A percentile compares a stretch with the other conserved stretches of the same genome.
Evolutionary conservation across 2,329 filamentous ascomycete genomes (phyloP).

Genomic region (Emergomyces orientalis): DNA sequence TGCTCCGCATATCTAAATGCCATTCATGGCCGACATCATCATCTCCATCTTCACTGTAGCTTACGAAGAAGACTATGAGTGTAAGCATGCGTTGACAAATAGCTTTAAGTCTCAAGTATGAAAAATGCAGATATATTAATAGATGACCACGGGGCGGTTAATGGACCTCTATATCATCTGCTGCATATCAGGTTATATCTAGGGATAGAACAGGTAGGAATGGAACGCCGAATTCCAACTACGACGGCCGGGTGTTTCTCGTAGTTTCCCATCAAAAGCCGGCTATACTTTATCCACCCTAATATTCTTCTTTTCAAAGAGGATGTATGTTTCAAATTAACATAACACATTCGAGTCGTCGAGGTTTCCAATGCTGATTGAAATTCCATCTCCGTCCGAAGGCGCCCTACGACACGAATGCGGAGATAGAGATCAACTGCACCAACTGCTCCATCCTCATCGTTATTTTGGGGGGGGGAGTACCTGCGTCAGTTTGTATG

Average conservation of each 20-base stretch:
- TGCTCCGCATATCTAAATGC: neutral
- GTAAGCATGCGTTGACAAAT: neutral
- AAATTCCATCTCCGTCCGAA: neutral
- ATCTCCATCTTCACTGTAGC: neutral
- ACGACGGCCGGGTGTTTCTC: neutral
- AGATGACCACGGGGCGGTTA: neutral
- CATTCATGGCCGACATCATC: neutral
- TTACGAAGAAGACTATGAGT: neutral
- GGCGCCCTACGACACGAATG: neutral
- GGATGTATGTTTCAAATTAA: neutral
- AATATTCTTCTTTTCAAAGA: neutral
- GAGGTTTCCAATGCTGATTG: neutral
- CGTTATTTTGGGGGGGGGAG: neutral
- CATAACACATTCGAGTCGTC: neutral
- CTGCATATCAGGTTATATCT: neutral
- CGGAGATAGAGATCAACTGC: neutral
- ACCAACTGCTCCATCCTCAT: neutral
- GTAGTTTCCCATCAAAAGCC: neutral
- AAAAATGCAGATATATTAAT: neutral
- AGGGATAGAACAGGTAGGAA: neutral
- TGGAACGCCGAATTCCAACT: neutral
- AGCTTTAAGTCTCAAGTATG: neutral
- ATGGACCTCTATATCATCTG: neutral
- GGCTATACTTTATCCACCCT: neutral
- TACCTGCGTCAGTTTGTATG: neutral